These are phyloP conservation scores for Earliella scabrosa DNA, from an alignment of 1,284 basidiomycete genomes.

Conservation along the genomic window DNA sequence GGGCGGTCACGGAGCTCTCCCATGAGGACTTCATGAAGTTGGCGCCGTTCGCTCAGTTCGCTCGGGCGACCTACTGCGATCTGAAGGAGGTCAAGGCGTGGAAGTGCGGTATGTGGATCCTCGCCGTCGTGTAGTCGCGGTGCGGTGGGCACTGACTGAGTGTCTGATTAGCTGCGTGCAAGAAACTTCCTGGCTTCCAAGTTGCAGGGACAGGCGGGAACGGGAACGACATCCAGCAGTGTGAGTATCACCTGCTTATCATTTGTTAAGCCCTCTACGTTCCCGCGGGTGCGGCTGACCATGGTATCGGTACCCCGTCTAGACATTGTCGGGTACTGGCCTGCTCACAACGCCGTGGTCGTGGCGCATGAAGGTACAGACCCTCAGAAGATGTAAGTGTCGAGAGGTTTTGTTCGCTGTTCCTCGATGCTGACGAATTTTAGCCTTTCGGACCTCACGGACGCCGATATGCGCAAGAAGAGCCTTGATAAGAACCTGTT, in stretches of 20 bases:
- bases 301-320: background rate
- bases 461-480: slow-evolving; percentile 40
- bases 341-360: slow-evolving; percentile 48
- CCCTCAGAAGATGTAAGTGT: slow-evolving; percentile 45
- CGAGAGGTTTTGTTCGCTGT: background rate
- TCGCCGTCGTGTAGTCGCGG: too few relatives aligned
- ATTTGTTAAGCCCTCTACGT: too few relatives aligned
- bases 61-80: slow-evolving; percentile 55
- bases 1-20: slow-evolving; percentile 9
- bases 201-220: slow-evolving; percentile 50
- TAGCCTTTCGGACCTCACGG: slow-evolving; percentile 51
- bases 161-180: slow-evolving; percentile 38
- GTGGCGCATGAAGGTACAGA: slow-evolving; percentile 59
- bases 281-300: background rate
- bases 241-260: slow-evolving; percentile 32
- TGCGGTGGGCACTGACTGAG: too few relatives aligned
- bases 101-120: slow-evolving; percentile 44
- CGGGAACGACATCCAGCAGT: slow-evolving; percentile 47
- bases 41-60: slow-evolving; percentile 51
- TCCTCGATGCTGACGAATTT: background rate
- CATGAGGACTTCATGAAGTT: slow-evolving; percentile 34
- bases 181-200: slow-evolving; percentile 47
- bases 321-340: slow-evolving; percentile 54
- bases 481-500: slow-evolving; percentile 48
- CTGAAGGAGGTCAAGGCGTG: slow-evolving; percentile 42